Evolutionary conservation across 805 yeast genomes (phyloP).

Genomic region (Wickerhamomyces ciferrii): DNA sequence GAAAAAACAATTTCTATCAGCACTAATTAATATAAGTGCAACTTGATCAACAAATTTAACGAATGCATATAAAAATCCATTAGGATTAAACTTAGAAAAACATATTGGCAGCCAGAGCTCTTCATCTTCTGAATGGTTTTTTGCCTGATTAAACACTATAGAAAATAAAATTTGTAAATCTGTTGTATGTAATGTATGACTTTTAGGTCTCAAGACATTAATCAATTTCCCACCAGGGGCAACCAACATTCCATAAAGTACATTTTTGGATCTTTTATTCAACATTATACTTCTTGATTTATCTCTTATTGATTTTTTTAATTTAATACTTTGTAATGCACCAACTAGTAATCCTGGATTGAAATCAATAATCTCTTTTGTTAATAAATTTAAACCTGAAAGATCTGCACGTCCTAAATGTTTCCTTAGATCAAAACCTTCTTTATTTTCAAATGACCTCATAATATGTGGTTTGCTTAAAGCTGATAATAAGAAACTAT

Average conservation of each 20-base stretch:
- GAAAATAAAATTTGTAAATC: constrained; percentile 75
- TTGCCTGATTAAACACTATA: constrained; percentile 49
- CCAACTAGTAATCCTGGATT: constrained; percentile 60
- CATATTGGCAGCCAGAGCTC: constrained; percentile 95
- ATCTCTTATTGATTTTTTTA: constrained; percentile 52
- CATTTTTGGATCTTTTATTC: constrained; percentile 40
- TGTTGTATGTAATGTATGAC: constrained; percentile 74
- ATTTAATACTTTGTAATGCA: constrained; percentile 56
- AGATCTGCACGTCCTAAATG: constrained; percentile 72
- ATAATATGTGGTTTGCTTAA: constrained; percentile 75
- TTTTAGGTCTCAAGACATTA: constrained; percentile 67
- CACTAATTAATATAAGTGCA: constrained; percentile 40
- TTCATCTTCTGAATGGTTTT: constrained; percentile 34
- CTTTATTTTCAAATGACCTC: constrained; percentile 61
- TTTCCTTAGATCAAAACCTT: constrained; percentile 78
- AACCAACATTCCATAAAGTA: constrained; percentile 73
- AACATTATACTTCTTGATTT: constrained; percentile 53
- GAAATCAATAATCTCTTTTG: constrained; percentile 43
- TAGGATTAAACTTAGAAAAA: constrained; percentile 81
- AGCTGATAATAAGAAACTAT: constrained; percentile 77
- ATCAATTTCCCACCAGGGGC: constrained; percentile 61
- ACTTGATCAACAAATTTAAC: constrained; percentile 52
- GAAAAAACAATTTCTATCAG: constrained; percentile 72
- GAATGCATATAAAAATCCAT: constrained; percentile 83
- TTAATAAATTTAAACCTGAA: constrained; percentile 62